phyloP scores from a whole-genome alignment of 2,329 filamentous ascomycete species.

The Cyphellophora europaea region DNA sequence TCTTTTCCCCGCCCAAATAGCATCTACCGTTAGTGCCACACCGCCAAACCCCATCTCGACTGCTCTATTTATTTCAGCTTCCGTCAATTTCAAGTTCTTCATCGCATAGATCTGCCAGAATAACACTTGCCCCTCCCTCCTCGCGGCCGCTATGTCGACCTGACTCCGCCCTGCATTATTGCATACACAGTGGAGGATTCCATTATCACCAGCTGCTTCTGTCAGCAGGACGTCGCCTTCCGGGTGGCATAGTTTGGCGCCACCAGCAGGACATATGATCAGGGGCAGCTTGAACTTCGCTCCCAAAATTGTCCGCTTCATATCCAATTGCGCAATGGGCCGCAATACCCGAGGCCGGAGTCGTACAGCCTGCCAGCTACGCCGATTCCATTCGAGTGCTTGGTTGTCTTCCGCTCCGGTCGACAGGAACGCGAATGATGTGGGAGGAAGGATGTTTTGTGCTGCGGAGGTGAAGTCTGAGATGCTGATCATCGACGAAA shows the following conservation, averaged over 20 bases:
- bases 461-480: constrained; percentile 28
- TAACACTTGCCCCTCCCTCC: not conserved
- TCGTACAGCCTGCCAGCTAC: constrained; percentile 33
- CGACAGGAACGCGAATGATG: not conserved
- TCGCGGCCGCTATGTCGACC: not conserved
- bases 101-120: constrained; percentile 53
- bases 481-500: constrained; percentile 25
- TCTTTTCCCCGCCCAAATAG: constrained; percentile 44
- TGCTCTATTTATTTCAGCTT: constrained; percentile 38
- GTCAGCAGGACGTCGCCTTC: constrained; percentile 4
- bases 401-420: not conserved
- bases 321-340: constrained; percentile 28
- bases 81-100: constrained; percentile 42
- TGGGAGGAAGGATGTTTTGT: constrained; percentile 13
- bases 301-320: constrained; percentile 23
- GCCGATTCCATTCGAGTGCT: constrained; percentile 8
- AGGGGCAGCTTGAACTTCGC: constrained; percentile 27
- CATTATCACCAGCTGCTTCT: constrained; percentile 1
- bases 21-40: constrained; percentile 46
- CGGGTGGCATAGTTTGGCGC: constrained; percentile 3
- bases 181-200: constrained; percentile 2
- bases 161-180: not conserved
- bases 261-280: constrained; percentile 21
- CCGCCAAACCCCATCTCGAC: constrained; percentile 37
- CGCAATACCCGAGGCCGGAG: constrained; percentile 37